Conservation (phyloP, 75 land plant genomes). For the Selaginella moellendorffii region DNA sequence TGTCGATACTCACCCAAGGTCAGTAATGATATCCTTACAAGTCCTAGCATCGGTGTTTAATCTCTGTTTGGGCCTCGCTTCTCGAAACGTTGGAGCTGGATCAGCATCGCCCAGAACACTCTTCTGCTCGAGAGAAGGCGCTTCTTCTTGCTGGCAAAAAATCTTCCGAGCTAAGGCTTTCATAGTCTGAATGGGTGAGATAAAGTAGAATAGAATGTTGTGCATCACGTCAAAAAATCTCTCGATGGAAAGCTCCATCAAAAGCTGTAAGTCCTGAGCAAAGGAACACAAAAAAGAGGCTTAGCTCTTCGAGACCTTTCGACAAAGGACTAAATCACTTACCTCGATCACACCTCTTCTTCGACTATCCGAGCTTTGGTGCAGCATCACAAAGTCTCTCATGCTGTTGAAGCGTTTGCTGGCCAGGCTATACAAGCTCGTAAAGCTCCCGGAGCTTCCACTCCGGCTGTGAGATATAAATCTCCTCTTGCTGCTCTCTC, state of each 20-base stretch:
- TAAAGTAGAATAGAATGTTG: slow-evolving; percentile 42
- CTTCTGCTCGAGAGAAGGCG: slow-evolving; percentile 26
- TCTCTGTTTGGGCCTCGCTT: slow-evolving; percentile 28
- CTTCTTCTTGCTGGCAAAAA: slow-evolving; percentile 12
- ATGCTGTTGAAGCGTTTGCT: slow-evolving; percentile 26
- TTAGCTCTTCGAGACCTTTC: background rate
- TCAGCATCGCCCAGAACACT: slow-evolving; percentile 52
- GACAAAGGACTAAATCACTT: background rate
- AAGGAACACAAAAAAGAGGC: background rate
- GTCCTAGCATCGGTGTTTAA: slow-evolving; percentile 91
- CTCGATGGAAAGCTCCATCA: slow-evolving; percentile 78
- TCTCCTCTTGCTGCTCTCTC: background rate
- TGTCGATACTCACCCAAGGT: slow-evolving; percentile 48
- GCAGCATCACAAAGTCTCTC: slow-evolving; percentile 47
- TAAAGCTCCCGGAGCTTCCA: slow-evolving; percentile 21
- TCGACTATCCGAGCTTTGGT: slow-evolving; percentile 47
- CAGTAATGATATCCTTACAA: slow-evolving; percentile 84
- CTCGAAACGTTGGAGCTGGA: slow-evolving; percentile 39
- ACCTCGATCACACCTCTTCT: slow-evolving; percentile 97
- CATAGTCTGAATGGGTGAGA: slow-evolving; percentile 53
- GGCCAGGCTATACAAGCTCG: slow-evolving; percentile 17
- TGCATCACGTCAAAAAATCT: slow-evolving; percentile 56
- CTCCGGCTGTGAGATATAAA: slow-evolving; percentile 1
- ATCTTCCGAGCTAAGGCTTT: slow-evolving; percentile 27
- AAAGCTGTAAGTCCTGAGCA: slow-evolving; percentile 79